A percentile compares a stretch with the other conserved stretches of the same genome.
phyloP scores from a whole-genome alignment of 2,329 filamentous ascomycete genomes.

The Cladosporium austrohemisphaericum region DNA sequence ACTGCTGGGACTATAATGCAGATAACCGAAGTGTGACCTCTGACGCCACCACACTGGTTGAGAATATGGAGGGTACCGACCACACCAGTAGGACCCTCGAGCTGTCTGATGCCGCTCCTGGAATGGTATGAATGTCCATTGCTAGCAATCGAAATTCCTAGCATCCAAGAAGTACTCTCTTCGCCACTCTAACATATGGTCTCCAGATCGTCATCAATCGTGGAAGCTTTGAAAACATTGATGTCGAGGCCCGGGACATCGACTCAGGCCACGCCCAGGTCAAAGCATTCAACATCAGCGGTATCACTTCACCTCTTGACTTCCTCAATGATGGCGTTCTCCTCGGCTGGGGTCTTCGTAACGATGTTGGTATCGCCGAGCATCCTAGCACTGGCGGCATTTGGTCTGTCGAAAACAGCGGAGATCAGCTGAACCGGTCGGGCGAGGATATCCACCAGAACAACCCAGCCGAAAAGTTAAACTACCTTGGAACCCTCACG shows the following conservation, averaged over 20 bases:
- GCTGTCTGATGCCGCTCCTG: constrained; percentile 52
- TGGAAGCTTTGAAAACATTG: constrained; percentile 62
- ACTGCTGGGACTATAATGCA: constrained; percentile 60
- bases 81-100: constrained; percentile 66
- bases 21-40: constrained; percentile 41
- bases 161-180: constrained; percentile 1
- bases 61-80: constrained; percentile 58
- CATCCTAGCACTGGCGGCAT: constrained; percentile 51
- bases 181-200: neutral
- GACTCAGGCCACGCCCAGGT: constrained; percentile 63
- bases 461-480: constrained; percentile 59
- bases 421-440: constrained; percentile 53
- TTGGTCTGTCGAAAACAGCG: constrained; percentile 65
- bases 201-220: constrained; percentile 64
- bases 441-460: constrained; percentile 38
- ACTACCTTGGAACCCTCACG: constrained; percentile 65
- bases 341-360: constrained; percentile 66
- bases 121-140: no score
- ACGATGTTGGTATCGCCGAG: constrained; percentile 68
- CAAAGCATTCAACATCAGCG: constrained; percentile 55
- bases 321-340: constrained; percentile 50
- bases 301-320: constrained; percentile 38
- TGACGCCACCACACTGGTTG: constrained; percentile 52
- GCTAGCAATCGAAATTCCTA: no score
- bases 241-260: constrained; percentile 50